Evolutionary conservation across 495 filamentous ascomycete genomes (phyloP).

Genomic region (Penicillium robsamsonii): DNA sequence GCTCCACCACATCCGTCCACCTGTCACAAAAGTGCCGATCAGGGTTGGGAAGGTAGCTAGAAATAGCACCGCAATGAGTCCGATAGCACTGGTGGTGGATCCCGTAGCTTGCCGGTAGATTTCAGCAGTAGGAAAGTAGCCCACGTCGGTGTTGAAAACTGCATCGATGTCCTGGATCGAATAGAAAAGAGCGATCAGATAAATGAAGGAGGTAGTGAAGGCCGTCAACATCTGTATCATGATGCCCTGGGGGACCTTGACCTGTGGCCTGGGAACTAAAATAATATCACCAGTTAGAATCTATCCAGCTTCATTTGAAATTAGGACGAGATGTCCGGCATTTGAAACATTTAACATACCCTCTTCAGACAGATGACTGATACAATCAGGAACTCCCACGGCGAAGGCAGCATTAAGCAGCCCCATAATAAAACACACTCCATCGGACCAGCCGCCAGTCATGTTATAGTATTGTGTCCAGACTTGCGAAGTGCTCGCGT

Average conservation of each 20-base stretch:
- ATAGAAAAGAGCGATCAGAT: constrained; percentile 52
- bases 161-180: constrained; percentile 59
- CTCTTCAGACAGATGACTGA: constrained; percentile 75
- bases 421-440: constrained; percentile 70
- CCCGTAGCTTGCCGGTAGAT: constrained; percentile 75
- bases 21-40: constrained; percentile 65
- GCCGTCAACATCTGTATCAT: constrained; percentile 57
- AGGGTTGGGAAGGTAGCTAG: constrained; percentile 56
- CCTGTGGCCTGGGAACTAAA: constrained; percentile 26
- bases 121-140: constrained; percentile 65
- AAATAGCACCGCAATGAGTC: constrained; percentile 55
- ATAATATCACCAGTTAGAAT: background rate
- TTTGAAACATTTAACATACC: constrained; percentile 12
- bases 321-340: background rate
- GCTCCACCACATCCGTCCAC: constrained; percentile 72
- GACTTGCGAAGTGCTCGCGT: constrained; percentile 57
- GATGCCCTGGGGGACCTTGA: constrained; percentile 44
- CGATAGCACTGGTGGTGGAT: constrained; percentile 52
- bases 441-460: constrained; percentile 62
- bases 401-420: constrained; percentile 77
- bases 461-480: constrained; percentile 61
- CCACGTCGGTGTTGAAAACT: constrained; percentile 49
- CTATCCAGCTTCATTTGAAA: background rate
- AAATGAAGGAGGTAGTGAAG: constrained; percentile 48
- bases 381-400: constrained; percentile 68